Evolutionary conservation across 257 asterid species (phyloP).

Genomic region (Sherardia arvensis): DNA sequence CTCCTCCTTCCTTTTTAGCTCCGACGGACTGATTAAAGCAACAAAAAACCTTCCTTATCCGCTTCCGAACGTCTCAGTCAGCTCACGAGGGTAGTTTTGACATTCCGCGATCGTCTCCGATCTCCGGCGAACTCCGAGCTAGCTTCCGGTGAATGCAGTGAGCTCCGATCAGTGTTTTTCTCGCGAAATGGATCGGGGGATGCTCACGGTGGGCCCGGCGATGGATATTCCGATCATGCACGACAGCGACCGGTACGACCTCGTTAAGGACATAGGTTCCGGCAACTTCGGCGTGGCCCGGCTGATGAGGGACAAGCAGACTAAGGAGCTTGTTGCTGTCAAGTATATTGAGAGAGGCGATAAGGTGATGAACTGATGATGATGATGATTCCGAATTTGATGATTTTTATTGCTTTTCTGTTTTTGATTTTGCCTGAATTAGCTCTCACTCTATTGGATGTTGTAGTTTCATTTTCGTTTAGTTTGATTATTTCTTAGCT

Average conservation of each 20-base stretch:
- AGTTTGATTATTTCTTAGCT: no score
- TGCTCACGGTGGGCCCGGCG: slow-evolving; percentile 38
- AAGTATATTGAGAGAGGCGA: slow-evolving; percentile 87
- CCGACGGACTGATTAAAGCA: background rate
- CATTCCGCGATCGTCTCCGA: slow-evolving; percentile 9
- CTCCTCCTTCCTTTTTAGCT: background rate
- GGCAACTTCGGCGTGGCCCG: slow-evolving; percentile 86
- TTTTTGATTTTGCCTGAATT: slow-evolving; percentile 1
- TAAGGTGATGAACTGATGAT: slow-evolving; percentile 55
- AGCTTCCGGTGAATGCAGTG: background rate
- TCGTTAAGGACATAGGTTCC: slow-evolving; percentile 73
- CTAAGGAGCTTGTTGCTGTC: slow-evolving; percentile 73
- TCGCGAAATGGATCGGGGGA: slow-evolving; percentile 65
- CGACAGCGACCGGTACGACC: slow-evolving; percentile 80
- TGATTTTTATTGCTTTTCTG: background rate
- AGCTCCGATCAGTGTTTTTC: background rate
- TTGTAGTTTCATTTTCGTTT: background rate
- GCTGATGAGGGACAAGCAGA: slow-evolving; percentile 72
- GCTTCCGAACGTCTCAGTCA: background rate
- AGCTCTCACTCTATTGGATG: background rate
- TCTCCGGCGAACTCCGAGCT: background rate
- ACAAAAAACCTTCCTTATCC: slow-evolving; percentile 6
- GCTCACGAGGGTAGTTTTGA: slow-evolving; percentile 1
- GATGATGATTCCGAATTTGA: background rate
- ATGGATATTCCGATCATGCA: slow-evolving; percentile 96